phyloP scores from a whole-genome alignment of 2,329 filamentous ascomycete genomes.

The Hypoxylon sp. region DNA sequence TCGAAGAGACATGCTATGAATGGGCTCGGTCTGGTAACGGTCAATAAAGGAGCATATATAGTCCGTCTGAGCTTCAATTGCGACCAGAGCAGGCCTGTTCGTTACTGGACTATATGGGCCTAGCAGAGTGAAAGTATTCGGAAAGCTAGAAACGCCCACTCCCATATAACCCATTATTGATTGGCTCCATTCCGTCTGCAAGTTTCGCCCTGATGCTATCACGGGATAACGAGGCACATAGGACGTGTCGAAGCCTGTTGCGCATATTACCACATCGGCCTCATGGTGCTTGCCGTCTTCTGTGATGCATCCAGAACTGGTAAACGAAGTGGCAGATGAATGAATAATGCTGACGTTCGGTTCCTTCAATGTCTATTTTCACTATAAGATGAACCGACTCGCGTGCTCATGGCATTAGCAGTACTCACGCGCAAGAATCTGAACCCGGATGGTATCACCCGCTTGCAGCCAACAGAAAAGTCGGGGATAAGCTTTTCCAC shows the following conservation, averaged over 20 bases:
- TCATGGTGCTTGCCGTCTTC: slow-evolving; percentile 50
- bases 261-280: slow-evolving; percentile 54
- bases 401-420: too few relatives aligned
- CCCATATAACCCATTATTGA: slow-evolving; percentile 53
- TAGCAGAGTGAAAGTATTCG: slow-evolving; percentile 56
- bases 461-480: slow-evolving; percentile 58
- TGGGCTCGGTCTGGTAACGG: slow-evolving; percentile 64
- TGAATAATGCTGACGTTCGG: slow-evolving; percentile 60
- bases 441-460: slow-evolving; percentile 60
- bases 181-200: slow-evolving; percentile 51
- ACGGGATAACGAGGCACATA: slow-evolving; percentile 58
- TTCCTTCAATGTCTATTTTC: slow-evolving; percentile 55
- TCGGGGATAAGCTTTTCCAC: slow-evolving; percentile 47
- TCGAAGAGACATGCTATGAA: slow-evolving; percentile 62
- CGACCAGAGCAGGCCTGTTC: slow-evolving; percentile 55
- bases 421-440: slow-evolving; percentile 54
- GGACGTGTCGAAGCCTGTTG: slow-evolving; percentile 46
- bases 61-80: slow-evolving; percentile 63
- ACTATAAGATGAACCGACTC: too few relatives aligned
- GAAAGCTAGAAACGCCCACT: slow-evolving; percentile 49
- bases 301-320: slow-evolving; percentile 28
- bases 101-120: slow-evolving; percentile 60
- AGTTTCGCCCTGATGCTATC: slow-evolving; percentile 55
- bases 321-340: slow-evolving; percentile 51
- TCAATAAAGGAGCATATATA: slow-evolving; percentile 67